Conservation (phyloP, 75 land plant genomes). For the Sequoia sempervirens region DNA sequence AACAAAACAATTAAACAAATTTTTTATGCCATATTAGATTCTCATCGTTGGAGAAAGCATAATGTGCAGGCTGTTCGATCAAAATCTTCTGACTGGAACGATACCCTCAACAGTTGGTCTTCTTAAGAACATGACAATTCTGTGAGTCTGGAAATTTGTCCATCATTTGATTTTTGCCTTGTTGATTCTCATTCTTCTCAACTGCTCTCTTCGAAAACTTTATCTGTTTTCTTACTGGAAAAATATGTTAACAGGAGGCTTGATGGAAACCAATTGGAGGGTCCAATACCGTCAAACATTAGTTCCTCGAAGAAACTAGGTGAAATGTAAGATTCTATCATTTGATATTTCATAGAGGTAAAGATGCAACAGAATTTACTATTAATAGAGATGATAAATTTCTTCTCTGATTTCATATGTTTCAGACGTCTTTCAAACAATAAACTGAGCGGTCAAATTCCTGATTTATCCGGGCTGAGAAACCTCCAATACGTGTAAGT, state of each 20-base stretch:
- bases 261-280: constrained; percentile 50
- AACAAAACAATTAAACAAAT: no score
- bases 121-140: background rate
- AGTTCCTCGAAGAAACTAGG: constrained; percentile 30
- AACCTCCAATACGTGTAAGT: constrained; percentile 41
- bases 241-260: constrained; percentile 33
- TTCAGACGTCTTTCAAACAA: constrained; percentile 40
- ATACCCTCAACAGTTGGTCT: constrained; percentile 1
- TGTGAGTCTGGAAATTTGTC: constrained; percentile 20
- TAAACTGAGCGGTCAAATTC: constrained; percentile 35
- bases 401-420: background rate
- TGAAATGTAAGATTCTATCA: constrained; percentile 40
- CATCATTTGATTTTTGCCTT: background rate
- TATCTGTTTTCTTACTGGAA: background rate
- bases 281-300: constrained; percentile 48
- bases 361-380: background rate
- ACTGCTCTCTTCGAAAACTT: background rate
- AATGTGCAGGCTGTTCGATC: background rate
- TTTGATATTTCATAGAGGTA: background rate
- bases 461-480: constrained; percentile 36
- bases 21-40: no score
- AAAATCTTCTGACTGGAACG: background rate
- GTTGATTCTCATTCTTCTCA: background rate
- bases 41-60: background rate
- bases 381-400: background rate